These are phyloP conservation scores for Penicillium expansum DNA, from an alignment of 2,329 filamentous ascomycete genomes.

Conservation along the genomic window DNA sequence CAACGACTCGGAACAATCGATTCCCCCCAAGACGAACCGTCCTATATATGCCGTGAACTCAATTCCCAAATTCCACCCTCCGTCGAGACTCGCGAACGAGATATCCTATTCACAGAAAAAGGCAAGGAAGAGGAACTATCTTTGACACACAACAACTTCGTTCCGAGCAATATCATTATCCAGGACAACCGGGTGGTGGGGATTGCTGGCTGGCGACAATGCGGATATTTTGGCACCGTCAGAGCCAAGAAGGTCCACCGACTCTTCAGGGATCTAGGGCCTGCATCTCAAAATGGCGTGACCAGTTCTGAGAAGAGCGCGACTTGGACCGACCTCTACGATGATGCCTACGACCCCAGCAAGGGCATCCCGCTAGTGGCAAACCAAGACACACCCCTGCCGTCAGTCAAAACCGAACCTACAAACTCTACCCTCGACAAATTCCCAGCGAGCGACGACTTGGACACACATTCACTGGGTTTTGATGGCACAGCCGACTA, in stretches of 20 bases:
- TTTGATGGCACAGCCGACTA: conserved; percentile 31
- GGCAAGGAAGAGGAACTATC: conserved; percentile 26
- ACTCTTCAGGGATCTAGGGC: conserved; percentile 29
- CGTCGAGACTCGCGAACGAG: conserved; percentile 27
- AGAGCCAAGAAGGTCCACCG: conserved; percentile 36
- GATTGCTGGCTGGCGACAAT: conserved; percentile 39
- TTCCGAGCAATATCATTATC: conserved; percentile 39
- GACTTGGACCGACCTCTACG: conserved; percentile 40
- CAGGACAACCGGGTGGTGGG: conserved; percentile 39
- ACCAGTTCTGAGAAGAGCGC: conserved; percentile 16
- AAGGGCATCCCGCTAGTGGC: conserved; percentile 12
- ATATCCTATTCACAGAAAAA: conserved; percentile 35
- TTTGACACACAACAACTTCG: conserved; percentile 40
- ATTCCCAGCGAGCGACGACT: conserved; percentile 27
- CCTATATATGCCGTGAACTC: conserved; percentile 35
- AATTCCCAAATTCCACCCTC: conserved; percentile 30
- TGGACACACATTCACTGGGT: conserved; percentile 26
- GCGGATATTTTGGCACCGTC: conserved; percentile 40
- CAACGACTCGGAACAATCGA: conserved; percentile 30
- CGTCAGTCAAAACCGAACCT: conserved; percentile 38
- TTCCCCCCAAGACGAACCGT: conserved; percentile 27
- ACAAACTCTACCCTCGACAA: conserved; percentile 29
- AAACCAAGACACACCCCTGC: conserved; percentile 20
- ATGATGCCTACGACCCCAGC: conserved; percentile 21
- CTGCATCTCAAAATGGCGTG: conserved; percentile 11